A percentile compares a stretch with the other conserved stretches of the same genome.
Evolutionary conservation across 208 protist genomes (phyloP).

Genomic region (Histomonas meleagridis): DNA sequence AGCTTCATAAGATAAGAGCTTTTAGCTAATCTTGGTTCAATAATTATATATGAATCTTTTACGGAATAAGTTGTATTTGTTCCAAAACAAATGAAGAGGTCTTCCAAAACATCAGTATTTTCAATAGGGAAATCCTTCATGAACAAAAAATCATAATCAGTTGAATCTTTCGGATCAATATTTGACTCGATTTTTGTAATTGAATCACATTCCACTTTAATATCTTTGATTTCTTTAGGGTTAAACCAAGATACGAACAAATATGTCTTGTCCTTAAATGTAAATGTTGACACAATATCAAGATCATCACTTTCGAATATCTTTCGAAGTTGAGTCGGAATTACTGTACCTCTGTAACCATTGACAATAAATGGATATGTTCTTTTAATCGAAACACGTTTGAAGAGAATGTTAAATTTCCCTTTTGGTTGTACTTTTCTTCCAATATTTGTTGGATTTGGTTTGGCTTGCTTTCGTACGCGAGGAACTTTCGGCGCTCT

Average conservation of each 20-base stretch:
- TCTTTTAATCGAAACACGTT: no score
- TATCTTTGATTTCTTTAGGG: background rate
- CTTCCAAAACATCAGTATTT: background rate
- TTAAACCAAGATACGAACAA: background rate
- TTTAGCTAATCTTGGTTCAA: background rate
- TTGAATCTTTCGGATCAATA: background rate
- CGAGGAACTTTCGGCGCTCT: no score
- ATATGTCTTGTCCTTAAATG: background rate
- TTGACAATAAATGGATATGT: background rate
- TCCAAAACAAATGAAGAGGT: background rate
- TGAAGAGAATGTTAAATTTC: background rate
- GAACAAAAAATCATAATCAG: background rate
- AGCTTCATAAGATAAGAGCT: background rate
- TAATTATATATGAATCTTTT: background rate
- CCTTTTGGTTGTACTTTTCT: no score
- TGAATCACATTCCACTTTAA: background rate
- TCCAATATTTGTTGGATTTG: no score
- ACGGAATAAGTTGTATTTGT: background rate
- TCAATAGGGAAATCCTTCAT: background rate
- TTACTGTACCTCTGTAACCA: background rate
- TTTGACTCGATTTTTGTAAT: background rate
- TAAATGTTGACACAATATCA: background rate
- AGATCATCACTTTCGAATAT: background rate
- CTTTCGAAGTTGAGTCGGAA: background rate
- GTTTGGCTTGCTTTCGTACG: no score